Evolutionary conservation across 2,329 filamentous ascomycete genomes (phyloP), one percentile per base, ranked within the genome.

Genomic region (Ceratocystis smalleyi): DNA sequence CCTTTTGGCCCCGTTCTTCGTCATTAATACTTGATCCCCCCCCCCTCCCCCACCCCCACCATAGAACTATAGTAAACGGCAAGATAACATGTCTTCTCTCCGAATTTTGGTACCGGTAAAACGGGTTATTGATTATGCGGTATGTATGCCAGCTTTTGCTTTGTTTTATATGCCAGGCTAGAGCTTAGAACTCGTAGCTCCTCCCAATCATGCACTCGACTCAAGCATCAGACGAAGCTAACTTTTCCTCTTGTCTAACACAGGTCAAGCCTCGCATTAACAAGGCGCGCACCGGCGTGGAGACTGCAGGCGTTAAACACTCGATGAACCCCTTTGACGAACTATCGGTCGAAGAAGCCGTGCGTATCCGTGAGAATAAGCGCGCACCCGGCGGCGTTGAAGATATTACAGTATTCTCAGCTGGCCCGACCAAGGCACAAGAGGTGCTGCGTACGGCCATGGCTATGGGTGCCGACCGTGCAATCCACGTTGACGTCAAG

Each of bases 251-350:
- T 43, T 15, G 15, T 45, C 10, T 30, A 22, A 43, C 17, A 61
- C 70, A 86, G 83, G 82, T 86, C 78, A 86, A 85, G 72, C 83
- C 83, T 65, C 82, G 83, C 69, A 82, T 86, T 74, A 86, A 86
- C 78, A 86, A 85, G 74, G 77, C 83, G 71, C 81, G 83, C 76
- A 96, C 92, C 67, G 92, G 85, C 73, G 87, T 99, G 76, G 92
- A 96, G 77, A 96, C 89, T 64, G 81, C 86, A 68, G 89, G 89
- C 70, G 91, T 97, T 72, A 97, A 97, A 78, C 92, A 97, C 82
- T 91, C 87, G 74, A 92, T 99, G 84, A 99, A 97, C 81, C 94
- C 94, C 22, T 99, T 99, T 77, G 94, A 99, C 80, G 94, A 99
- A 76, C 88, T 99, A 72, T 95, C 91, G 54, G 85, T 99, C 75